These are phyloP conservation scores for Hyaloscypha variabilis DNA, from an alignment of 495 filamentous ascomycete genomes.

Conservation along the genomic window DNA sequence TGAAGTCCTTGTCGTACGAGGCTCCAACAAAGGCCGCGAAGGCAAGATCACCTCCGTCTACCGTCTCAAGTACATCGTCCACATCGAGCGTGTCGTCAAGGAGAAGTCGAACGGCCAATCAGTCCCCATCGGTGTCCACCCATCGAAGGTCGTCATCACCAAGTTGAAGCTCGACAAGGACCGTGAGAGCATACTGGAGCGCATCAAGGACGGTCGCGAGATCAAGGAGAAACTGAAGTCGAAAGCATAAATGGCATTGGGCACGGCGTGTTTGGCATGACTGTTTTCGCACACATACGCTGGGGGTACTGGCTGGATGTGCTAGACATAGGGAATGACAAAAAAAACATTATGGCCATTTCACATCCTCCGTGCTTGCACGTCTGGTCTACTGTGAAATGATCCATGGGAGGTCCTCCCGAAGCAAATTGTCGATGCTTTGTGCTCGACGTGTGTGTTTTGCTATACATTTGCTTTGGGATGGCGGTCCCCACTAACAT, in stretches of 20 bases:
- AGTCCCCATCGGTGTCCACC: slow-evolving; percentile 85
- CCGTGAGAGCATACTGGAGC: slow-evolving; percentile 89
- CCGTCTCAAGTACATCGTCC: slow-evolving; percentile 95
- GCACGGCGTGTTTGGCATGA: slow-evolving; percentile 32
- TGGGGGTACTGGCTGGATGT: slow-evolving; percentile 29
- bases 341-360: slow-evolving; percentile 63
- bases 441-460: slow-evolving; percentile 31
- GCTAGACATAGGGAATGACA: slow-evolving; percentile 35
- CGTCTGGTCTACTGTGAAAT: slow-evolving; percentile 52
- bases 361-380: slow-evolving; percentile 50
- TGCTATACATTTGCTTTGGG: slow-evolving; percentile 33
- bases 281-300: slow-evolving; percentile 27
- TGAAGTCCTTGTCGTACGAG: slow-evolving; percentile 87
- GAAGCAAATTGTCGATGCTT: slow-evolving; percentile 41
- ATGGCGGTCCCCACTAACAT: slow-evolving; percentile 27
- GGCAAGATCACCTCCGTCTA: slow-evolving; percentile 95
- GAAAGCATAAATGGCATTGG: slow-evolving; percentile 24
- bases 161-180: slow-evolving; percentile 99
- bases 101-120: slow-evolving; percentile 94
- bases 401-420: slow-evolving; percentile 66
- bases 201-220: slow-evolving; percentile 78
- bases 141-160: slow-evolving; percentile 93
- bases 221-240: slow-evolving; percentile 51
- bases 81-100: slow-evolving; percentile 87
- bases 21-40: slow-evolving; percentile 91